phyloP scores from a whole-genome alignment of 306 rosid genomes.

The Ormosia semicastrata region DNA sequence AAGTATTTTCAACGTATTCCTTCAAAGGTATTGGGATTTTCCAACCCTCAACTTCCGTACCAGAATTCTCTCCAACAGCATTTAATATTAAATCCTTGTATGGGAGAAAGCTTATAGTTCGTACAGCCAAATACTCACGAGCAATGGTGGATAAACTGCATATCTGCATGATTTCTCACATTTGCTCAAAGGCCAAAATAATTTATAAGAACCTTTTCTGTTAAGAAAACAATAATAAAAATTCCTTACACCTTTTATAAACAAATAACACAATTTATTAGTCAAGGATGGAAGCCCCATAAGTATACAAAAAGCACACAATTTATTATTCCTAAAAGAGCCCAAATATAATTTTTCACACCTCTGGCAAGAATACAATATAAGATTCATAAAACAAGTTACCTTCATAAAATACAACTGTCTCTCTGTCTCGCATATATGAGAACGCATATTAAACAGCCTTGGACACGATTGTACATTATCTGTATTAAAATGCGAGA shows the following conservation, averaged over 20 bases:
- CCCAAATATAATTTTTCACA: not conserved
- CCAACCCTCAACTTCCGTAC: constrained; percentile 59
- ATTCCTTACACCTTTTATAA: not conserved
- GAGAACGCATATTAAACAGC: constrained; percentile 59
- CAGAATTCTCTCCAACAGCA: constrained; percentile 48
- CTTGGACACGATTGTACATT: constrained; percentile 51
- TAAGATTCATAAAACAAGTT: not conserved
- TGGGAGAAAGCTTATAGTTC: constrained; percentile 62
- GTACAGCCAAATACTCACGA: constrained; percentile 79
- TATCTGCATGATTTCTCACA: constrained; percentile 50
- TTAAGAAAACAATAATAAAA: not conserved
- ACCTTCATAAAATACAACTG: constrained; percentile 77
- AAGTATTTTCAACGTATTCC: constrained; percentile 65
- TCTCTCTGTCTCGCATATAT: constrained; percentile 47
- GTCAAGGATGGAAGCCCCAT: not conserved
- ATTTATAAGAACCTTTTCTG: constrained; percentile 16
- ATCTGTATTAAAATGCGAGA: constrained; percentile 42
- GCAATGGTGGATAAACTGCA: constrained; percentile 91
- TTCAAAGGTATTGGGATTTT: constrained; percentile 68
- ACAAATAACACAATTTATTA: not conserved
- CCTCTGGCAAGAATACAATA: constrained; percentile 14
- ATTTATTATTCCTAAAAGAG: not conserved
- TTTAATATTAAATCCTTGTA: constrained; percentile 80
- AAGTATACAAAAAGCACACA: not conserved
- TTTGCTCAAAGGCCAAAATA: constrained; percentile 5